Evolutionary conservation across 179 eudicot species (phyloP), one percentile per base, ranked within the genome.

Genomic region (Heliamphora pulchella): DNA sequence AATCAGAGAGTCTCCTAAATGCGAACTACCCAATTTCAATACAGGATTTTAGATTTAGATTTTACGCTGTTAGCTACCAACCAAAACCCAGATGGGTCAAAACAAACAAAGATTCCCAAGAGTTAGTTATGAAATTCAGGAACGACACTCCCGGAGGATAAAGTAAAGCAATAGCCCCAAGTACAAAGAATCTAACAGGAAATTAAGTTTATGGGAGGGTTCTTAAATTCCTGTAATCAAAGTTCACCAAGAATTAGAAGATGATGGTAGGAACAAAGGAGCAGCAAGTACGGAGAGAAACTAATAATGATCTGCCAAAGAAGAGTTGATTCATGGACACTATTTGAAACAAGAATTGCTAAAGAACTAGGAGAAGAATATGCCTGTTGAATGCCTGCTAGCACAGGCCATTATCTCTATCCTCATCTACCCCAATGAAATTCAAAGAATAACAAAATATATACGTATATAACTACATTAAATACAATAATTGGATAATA

Each of bases 371-470:
- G 83, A 80, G 80, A 86, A 78, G 85, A 85, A 85, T 85, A 86
- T 83, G 78, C 85, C 78, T 78, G 87, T 72, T 75, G 53, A 84
- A 82, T 84, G 90, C 84, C 85, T 78, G 85, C 86, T 86, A 82
- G 85, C 82, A 83, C 79, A 84, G 39, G 79, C 84, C 76, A 84
- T 83, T 87, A 85, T 80, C 86, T 81, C 51, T 82, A 79, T 80
- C 80, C 82, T 20, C 13, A 65, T 9, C 83, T 80, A 78, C 66
- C 66, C 78, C 66, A 39, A 55, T 63, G 20, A 18, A 65, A 65
- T 65, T 65, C 46, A 65, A 65, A 54, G 11, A 8, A 54, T 54
- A 54, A 54, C 8, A 54, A 54, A 2, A 54, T 7, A 54, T 10
- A 8, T 54, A 54, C 6, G 18, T n/a, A 10, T 61, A 64, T 62